Percentiles rank a stretch among this genome's conserved stretches.
Conservation (phyloP, 1,139 yeast genomes). For the Suhomyces maxii region DNA sequence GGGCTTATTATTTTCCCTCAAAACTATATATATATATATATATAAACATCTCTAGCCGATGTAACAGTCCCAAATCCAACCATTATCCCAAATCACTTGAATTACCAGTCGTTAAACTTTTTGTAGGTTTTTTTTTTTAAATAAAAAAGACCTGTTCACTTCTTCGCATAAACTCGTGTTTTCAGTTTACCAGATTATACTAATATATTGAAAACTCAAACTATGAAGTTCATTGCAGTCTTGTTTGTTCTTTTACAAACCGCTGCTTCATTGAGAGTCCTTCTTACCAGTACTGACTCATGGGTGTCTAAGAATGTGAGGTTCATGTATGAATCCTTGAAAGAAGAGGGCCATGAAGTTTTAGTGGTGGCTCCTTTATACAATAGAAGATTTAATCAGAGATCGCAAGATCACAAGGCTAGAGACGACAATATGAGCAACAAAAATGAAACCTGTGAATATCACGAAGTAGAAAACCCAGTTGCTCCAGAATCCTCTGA, state of each 20-base stretch:
- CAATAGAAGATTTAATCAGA: constrained; percentile 11
- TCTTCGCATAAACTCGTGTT: too few species aligned
- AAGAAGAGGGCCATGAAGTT: constrained; percentile 32
- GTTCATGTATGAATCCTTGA: constrained; percentile 26
- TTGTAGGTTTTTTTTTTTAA: too few species aligned
- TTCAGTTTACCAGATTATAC: too few species aligned
- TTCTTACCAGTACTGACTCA: constrained; percentile 38
- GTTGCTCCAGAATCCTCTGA: constrained; percentile 2
- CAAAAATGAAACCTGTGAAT: neutral
- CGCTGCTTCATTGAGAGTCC: constrained; percentile 26
- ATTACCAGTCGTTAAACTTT: too few species aligned
- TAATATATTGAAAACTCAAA: too few species aligned
- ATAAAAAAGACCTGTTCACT: too few species aligned
- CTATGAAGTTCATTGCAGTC: constrained; percentile 7
- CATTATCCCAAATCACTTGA: too few species aligned
- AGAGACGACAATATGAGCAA: neutral
- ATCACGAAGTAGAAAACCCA: constrained; percentile 1
- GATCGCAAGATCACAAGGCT: neutral
- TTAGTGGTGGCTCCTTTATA: constrained; percentile 36
- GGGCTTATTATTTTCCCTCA: constrained; percentile 1
- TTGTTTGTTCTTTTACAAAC: constrained; percentile 7
- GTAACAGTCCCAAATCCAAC: neutral
- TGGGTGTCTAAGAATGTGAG: constrained; percentile 42
- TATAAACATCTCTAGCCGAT: neutral
- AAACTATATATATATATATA: neutral